phyloP scores from a whole-genome alignment of 805 yeast species.

The Monosporozyma aquatica region DNA sequence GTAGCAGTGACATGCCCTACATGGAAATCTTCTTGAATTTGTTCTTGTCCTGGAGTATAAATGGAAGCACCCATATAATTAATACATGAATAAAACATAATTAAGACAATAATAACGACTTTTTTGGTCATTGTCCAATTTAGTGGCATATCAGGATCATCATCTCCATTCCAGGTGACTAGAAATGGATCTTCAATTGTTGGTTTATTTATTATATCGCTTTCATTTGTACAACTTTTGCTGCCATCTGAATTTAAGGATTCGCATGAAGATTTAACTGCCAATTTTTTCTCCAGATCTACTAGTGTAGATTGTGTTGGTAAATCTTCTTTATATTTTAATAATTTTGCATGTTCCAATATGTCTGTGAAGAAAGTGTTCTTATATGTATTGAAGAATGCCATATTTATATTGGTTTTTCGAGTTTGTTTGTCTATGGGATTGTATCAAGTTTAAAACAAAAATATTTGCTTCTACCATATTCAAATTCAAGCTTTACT shows the following conservation, averaged over 20 bases:
- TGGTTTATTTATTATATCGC: neutral
- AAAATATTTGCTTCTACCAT: neutral
- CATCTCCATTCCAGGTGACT: slow-evolving; percentile 20
- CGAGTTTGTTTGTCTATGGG: too few relatives aligned
- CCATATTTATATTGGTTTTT: neutral
- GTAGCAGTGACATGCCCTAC: slow-evolving; percentile 38
- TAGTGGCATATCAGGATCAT: slow-evolving; percentile 48
- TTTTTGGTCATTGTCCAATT: slow-evolving; percentile 44
- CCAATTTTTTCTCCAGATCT: neutral
- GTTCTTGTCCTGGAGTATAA: slow-evolving; percentile 41
- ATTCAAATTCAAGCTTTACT: too few relatives aligned
- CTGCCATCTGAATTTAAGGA: neutral
- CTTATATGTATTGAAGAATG: slow-evolving; percentile 3
- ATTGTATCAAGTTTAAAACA: too few relatives aligned
- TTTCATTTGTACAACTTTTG: neutral
- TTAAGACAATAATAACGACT: slow-evolving; percentile 29
- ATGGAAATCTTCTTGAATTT: slow-evolving; percentile 36
- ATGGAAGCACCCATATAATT: slow-evolving; percentile 50
- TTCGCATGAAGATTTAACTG: neutral
- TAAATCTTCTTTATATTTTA: slow-evolving; percentile 7
- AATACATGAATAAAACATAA: slow-evolving; percentile 38
- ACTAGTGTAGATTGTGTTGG: neutral
- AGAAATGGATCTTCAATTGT: slow-evolving; percentile 19
- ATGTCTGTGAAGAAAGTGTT: slow-evolving; percentile 19
- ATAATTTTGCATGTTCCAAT: slow-evolving; percentile 11